Base-by-base conservation (phyloP, 352 stramenopile species). In the Globisporangium polare region DNA sequence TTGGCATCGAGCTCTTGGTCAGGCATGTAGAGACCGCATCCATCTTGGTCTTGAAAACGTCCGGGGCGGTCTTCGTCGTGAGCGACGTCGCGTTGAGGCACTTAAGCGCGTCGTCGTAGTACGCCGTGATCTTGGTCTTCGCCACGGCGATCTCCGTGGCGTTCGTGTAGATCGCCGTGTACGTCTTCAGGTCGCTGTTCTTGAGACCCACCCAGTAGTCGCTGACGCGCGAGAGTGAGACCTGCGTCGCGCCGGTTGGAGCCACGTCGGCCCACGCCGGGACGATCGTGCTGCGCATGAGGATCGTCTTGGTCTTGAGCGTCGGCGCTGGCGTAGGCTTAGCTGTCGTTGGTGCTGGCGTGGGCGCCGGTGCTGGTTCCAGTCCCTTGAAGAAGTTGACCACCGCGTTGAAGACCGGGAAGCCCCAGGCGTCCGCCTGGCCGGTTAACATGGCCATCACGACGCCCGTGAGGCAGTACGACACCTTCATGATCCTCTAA, bases 191-290 rank as follows among this genome's bases (percentile, higher is more conserved):
- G 33, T 63, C 57, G 33, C 39, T 63, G 22, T 18, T 31, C 18
- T 63, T 27, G 20, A 63, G 57, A 3, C 53, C 57, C 3, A 15
- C 17, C 45, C 45, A 56, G 46, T 55, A 63, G 5, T 49, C 20
- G 4, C 31, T 53, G 13, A 63, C 46, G 17, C 57, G 57, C 5
- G 10, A 20, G 22, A 63, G 46, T 5, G 42, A 41, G 57, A 63
- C 39, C 57, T 53, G 52, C 22, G 37, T 33, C 6, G 57, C 57
- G 2, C 46, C 46, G 6, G 17, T 18, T 6, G 57, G 57, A 10
- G 57, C 57, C 31, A 63, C n/a, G 20, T 55, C 57, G 5, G 35
- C n/a, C 57, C 57, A 63, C 15, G 22, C 18, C 24, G 57, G 57
- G 13, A 63, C 46, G 9, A 63, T 50, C 6, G 12, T 42, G 27